Base-by-base conservation (phyloP, 2,329 filamentous ascomycete species). In the Fusarium albidum region DNA sequence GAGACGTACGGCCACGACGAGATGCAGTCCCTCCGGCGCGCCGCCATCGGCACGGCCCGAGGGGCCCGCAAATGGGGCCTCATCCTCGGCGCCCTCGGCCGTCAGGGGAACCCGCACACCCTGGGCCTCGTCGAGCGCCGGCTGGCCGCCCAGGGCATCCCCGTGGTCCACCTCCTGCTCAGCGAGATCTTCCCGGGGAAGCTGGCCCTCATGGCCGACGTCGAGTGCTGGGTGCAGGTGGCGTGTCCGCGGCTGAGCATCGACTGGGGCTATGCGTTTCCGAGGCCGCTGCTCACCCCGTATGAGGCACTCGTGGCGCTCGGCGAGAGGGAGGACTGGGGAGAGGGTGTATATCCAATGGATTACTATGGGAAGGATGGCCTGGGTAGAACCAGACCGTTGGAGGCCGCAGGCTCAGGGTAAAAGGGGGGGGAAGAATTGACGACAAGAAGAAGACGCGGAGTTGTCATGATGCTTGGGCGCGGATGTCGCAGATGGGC, bases 171-270 rank as follows among this genome's bases (percentile, higher is more conserved):
- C 63, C 72, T 99, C 2, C 78, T 98, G 9, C 82, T 99, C 5
- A 95, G 90, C 58, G 95, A 99, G 78, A 98, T 99, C 48, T 97
- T 98, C 71, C 95, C 96, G 0, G 93, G 92, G 0, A 99, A 98
- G 77, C 76, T 99, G 61, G 92, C 91, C 0, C 87, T 95, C 79
- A 97, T 99, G 92, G 76, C 78, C 26, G 94, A 98, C 68, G 91
- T 99, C 3, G 94, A 97, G 70, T 96, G 92, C 66, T 99, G 95
- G 95, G 94, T 99, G 32, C 95, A 99, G 75, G 92, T 99, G 43
- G 95, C 95, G 6, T 99, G 95, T 75, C 95, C 95, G n/a, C 80
- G 95, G 42, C 71, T 99, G 71, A 98, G 94, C 73, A 99, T 99
- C 64, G 95, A 99, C 75, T 99, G 95, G 95, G 95, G 95, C 0